phyloP scores from a whole-genome alignment of 179 eudicot species.

The Corrigiola litoralis region DNA sequence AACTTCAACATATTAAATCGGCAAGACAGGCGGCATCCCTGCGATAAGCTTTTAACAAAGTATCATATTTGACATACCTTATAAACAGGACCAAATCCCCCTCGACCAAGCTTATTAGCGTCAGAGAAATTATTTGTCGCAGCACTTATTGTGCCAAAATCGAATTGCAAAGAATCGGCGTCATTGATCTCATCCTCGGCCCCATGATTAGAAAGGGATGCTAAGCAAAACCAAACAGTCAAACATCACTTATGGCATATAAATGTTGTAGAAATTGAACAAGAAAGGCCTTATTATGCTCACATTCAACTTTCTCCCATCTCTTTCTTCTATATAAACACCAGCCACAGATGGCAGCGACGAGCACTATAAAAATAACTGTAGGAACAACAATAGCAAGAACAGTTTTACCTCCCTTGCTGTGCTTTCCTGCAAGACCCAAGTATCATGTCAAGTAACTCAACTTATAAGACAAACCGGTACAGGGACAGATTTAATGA shows the following conservation, averaged over 20 bases:
- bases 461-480: background rate
- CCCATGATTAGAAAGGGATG: background rate
- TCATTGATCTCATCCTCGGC: conserved; percentile 11
- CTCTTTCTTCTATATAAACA: background rate
- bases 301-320: background rate
- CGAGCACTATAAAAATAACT: background rate
- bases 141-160: conserved; percentile 14
- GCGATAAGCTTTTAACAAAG: too few species aligned
- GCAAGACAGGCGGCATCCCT: too few species aligned
- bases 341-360: background rate
- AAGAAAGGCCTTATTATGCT: background rate
- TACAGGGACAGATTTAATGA: too few species aligned
- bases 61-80: conserved; percentile 23
- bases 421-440: background rate
- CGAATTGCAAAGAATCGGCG: conserved; percentile 20
- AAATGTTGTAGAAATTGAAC: background rate
- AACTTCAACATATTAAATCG: background rate
- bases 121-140: conserved; percentile 31
- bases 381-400: conserved; percentile 2
- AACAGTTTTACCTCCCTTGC: background rate
- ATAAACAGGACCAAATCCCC: conserved; percentile 34
- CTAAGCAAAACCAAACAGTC: background rate
- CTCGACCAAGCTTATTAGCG: conserved; percentile 26
- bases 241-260: background rate
- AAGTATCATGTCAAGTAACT: background rate